Conservation (phyloP, 2,329 filamentous ascomycete genomes). For the Metarhizium rileyi region DNA sequence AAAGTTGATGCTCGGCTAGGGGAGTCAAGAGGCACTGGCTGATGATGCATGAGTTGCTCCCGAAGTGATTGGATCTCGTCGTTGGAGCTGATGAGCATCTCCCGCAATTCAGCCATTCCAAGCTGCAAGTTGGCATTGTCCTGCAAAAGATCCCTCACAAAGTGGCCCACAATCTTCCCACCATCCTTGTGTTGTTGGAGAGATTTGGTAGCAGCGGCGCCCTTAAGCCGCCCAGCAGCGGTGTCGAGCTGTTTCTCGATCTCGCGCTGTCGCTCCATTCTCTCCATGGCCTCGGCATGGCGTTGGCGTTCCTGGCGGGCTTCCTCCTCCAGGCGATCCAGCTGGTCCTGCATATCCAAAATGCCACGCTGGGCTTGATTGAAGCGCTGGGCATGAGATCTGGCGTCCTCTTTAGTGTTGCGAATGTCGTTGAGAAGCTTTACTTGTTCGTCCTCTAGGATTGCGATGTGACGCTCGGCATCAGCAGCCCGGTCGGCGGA, state of each 20-base stretch:
- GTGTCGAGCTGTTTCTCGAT: constrained; percentile 76
- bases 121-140: constrained; percentile 93
- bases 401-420: constrained; percentile 62
- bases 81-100: constrained; percentile 84
- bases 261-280: constrained; percentile 74
- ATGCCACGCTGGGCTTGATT: constrained; percentile 75
- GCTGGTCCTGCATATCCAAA: constrained; percentile 69
- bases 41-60: constrained; percentile 71
- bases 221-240: constrained; percentile 71
- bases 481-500: constrained; percentile 66
- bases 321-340: constrained; percentile 82
- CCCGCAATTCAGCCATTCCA: constrained; percentile 81
- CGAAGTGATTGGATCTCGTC: constrained; percentile 84
- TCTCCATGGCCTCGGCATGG: constrained; percentile 68
- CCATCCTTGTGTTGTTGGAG: constrained; percentile 48
- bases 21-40: constrained; percentile 44
- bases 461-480: constrained; percentile 69
- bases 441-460: constrained; percentile 74
- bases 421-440: constrained; percentile 58
- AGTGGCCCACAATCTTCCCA: constrained; percentile 77
- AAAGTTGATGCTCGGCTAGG: constrained; percentile 43
- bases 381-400: constrained; percentile 73
- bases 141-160: constrained; percentile 88
- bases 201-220: constrained; percentile 63
- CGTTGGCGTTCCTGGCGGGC: constrained; percentile 69